Evolutionary conservation across 768 basidiomycete genomes (phyloP), one percentile per base, ranked within the genome.

Genomic region (Lactarius vividus): DNA sequence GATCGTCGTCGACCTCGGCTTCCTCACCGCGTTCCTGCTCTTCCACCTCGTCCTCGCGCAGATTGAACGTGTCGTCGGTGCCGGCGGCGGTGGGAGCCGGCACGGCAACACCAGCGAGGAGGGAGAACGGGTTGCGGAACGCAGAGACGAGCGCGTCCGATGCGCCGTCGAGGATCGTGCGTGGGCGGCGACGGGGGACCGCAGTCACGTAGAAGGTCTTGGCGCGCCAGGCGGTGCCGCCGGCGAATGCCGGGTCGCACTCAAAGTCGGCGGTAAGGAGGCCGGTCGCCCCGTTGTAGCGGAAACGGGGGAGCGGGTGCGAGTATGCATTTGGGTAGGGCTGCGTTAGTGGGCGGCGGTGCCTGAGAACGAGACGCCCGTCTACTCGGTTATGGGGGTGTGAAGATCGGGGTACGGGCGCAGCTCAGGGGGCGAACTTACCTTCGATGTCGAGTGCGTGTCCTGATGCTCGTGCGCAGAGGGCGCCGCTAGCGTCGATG

Each of bases 401-500:
- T 63, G 56, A 56, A 35, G 20, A 54, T 56, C 67, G 56, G 3
- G 49, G 15, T 31, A 13, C 40, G 15, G 13, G 49, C 58, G 31
- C 16, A 44, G 60, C 29, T 23, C 20, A 33, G 28, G 42, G 35
- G 42, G 57, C 55, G 23, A 18, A 68, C 76, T 28, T 74, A 88
- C 91, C 84, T 80, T 93, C 85, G 40, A 94, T 76, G 71, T 94
- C 92, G 42, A 94, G 78, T 9, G 91, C 92, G 75, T 93, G 91
- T 0, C 92, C 92, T 18, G 91, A 84, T 4, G 85, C 83, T 70
- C 88, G 83, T 10, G 92, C 91, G 73, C 90, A 94, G 49, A 94
- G 75, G 11, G 85, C 85, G 23, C 92, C 92, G 23, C 84, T 83
- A 2, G 84, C 82, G 73, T 94, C 92, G 61, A 94, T 84, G 77